These are phyloP conservation scores for Wickerhamiella kazuoi DNA, from an alignment of 805 yeast species.

Conservation along the genomic window DNA sequence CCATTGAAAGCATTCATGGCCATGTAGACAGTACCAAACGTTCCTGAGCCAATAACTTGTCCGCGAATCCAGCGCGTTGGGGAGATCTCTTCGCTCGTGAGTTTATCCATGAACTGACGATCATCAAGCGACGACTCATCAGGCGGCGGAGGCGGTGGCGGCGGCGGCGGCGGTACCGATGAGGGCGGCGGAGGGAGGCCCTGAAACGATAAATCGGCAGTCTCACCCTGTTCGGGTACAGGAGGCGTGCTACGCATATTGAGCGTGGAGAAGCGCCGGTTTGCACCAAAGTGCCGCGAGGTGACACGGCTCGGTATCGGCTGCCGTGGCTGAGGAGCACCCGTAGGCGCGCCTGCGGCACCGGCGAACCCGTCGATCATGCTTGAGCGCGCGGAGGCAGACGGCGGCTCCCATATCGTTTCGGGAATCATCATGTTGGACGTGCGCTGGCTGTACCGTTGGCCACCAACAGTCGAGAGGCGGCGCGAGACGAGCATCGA, in stretches of 20 bases:
- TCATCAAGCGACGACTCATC: slow-evolving; percentile 12
- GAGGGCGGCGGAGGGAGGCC: slow-evolving; percentile 9
- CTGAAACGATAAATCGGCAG: slow-evolving; percentile 9
- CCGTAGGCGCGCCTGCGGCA: neutral
- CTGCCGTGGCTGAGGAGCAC: neutral
- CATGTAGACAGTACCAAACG: slow-evolving; percentile 82
- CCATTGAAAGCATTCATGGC: slow-evolving; percentile 89
- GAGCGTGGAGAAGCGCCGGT: neutral
- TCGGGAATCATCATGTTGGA: slow-evolving; percentile 1
- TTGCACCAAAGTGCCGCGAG: neutral
- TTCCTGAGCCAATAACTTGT: slow-evolving; percentile 82
- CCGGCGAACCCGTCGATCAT: neutral
- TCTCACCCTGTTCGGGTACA: neutral
- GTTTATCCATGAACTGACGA: slow-evolving; percentile 25
- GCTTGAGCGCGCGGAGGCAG: slow-evolving; percentile 5
- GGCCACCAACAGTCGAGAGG: slow-evolving; percentile 22
- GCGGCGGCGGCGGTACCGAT: neutral
- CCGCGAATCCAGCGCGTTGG: slow-evolving; percentile 87
- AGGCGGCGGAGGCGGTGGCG: slow-evolving; percentile 2
- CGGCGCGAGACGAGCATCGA: slow-evolving; percentile 67
- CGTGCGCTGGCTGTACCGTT: slow-evolving; percentile 1
- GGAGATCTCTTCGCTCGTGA: slow-evolving; percentile 29
- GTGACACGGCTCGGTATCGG: neutral
- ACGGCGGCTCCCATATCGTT: slow-evolving; percentile 2
- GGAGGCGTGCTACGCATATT: neutral